phyloP scores from a whole-genome alignment of 2,329 filamentous ascomycete genomes.

The Fusarium buxicola region DNA sequence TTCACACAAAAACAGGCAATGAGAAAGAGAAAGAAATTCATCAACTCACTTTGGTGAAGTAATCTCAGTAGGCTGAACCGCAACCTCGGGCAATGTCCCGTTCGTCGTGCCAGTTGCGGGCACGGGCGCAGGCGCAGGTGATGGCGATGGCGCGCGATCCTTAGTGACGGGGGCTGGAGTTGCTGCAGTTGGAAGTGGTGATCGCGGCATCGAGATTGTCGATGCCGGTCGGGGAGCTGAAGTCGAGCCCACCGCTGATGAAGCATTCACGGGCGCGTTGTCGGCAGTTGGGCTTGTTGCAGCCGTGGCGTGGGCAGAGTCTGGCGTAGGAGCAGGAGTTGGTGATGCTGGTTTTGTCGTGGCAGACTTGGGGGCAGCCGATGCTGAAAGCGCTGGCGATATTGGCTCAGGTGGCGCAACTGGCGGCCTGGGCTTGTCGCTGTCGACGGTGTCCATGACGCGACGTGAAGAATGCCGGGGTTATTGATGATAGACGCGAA shows the following conservation, averaged over 20 bases:
- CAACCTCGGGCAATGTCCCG: constrained; percentile 21
- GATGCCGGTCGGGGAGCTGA: constrained; percentile 19
- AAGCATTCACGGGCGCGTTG: constrained; percentile 16
- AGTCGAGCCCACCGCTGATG: constrained; percentile 13
- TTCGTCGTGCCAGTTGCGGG: constrained; percentile 20
- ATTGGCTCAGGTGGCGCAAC: constrained; percentile 45
- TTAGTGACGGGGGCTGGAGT: constrained; percentile 25
- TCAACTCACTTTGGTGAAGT: constrained; percentile 35
- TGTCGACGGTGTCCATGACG: constrained; percentile 43
- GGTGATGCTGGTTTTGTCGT: constrained; percentile 37
- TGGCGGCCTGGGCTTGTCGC: constrained; percentile 42
- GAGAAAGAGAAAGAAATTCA: neutral
- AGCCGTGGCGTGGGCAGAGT: constrained; percentile 34
- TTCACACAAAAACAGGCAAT: neutral
- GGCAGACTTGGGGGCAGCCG: constrained; percentile 34
- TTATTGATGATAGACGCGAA: constrained; percentile 18
- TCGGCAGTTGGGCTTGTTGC: constrained; percentile 29
- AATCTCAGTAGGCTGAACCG: neutral
- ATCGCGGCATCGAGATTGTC: constrained; percentile 21
- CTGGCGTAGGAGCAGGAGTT: constrained; percentile 38
- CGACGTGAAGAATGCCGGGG: constrained; percentile 22
- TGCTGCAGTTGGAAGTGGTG: constrained; percentile 28
- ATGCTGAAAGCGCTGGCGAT: constrained; percentile 43
- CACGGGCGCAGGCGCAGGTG: constrained; percentile 19
- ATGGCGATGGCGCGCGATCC: constrained; percentile 38